phyloP scores from a whole-genome alignment of 805 yeast species.

The Metschnikowia noctiluminum region DNA sequence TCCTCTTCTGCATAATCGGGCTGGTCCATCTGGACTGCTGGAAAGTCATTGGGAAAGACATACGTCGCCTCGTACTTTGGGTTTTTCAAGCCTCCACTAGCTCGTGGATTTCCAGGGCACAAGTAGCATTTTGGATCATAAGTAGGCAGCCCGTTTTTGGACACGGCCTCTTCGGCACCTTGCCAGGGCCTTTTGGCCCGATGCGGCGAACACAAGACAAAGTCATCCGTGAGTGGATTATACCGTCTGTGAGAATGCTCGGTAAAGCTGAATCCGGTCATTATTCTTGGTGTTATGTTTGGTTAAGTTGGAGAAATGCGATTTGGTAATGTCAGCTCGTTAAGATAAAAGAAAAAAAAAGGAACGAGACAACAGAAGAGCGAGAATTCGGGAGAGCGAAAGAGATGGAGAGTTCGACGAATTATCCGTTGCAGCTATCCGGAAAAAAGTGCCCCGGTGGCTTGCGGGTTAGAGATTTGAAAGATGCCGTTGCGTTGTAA shows the following conservation, averaged over 20 bases:
- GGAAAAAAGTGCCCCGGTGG: too few relatives aligned
- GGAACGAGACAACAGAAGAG: background rate
- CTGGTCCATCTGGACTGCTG: slow-evolving; percentile 63
- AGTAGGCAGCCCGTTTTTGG: slow-evolving; percentile 41
- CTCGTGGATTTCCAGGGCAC: slow-evolving; percentile 69
- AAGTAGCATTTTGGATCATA: slow-evolving; percentile 67
- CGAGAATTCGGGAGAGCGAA: too few relatives aligned
- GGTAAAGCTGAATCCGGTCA: slow-evolving; percentile 41
- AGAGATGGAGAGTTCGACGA: too few relatives aligned
- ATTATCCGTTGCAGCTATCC: too few relatives aligned
- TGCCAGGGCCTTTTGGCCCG: slow-evolving; percentile 80
- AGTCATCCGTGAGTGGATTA: slow-evolving; percentile 65
- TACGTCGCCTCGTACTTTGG: slow-evolving; percentile 57
- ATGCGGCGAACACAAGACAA: slow-evolving; percentile 74
- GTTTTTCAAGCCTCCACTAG: slow-evolving; percentile 52
- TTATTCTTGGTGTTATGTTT: background rate
- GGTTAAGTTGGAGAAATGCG: background rate
- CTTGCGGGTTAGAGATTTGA: too few relatives aligned
- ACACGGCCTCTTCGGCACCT: slow-evolving; percentile 60
- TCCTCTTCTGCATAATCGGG: slow-evolving; percentile 34
- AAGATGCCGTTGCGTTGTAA: too few relatives aligned
- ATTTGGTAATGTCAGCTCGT: background rate
- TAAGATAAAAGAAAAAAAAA: background rate
- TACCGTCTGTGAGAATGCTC: slow-evolving; percentile 66
- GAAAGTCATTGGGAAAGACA: slow-evolving; percentile 64